phyloP scores from a whole-genome alignment of 768 basidiomycete genomes.

The Leccinum imitatum region DNA sequence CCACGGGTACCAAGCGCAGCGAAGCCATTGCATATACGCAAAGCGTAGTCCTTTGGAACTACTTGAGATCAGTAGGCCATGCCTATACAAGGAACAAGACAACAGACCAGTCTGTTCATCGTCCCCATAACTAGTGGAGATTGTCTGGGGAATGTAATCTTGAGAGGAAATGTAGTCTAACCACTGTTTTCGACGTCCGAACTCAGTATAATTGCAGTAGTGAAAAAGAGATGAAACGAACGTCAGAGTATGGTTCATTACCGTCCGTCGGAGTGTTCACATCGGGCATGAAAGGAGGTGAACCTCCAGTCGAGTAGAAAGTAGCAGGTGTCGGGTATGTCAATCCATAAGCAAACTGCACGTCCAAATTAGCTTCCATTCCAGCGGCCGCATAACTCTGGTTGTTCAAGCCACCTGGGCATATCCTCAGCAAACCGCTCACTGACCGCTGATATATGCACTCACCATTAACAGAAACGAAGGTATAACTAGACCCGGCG shows the following conservation, averaged over 20 bases:
- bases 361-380: conserved; percentile 64
- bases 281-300: conserved; percentile 59
- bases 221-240: conserved; percentile 31
- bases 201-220: not conserved
- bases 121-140: conserved; percentile 74
- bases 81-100: not conserved
- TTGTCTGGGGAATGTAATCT: conserved; percentile 51
- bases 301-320: conserved; percentile 62
- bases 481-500: conserved; percentile 48
- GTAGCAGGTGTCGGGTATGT: conserved; percentile 58
- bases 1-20: conserved; percentile 72
- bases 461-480: conserved; percentile 26
- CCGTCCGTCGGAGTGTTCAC: conserved; percentile 35
- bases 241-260: conserved; percentile 51
- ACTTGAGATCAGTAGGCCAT: conserved; percentile 6
- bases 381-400: conserved; percentile 55
- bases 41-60: conserved; percentile 61
- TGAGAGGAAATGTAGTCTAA: conserved; percentile 54
- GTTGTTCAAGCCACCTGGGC: conserved; percentile 56
- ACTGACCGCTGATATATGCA: not conserved
- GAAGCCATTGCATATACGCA: conserved; percentile 57
- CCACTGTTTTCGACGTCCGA: conserved; percentile 44
- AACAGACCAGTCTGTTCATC: conserved; percentile 62
- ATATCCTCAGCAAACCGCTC: conserved; percentile 9
- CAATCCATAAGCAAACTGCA: conserved; percentile 65